A percentile compares a stretch with the other conserved stretches of the same genome.
Evolutionary conservation across 2,329 filamentous ascomycete species (phyloP).

Genomic region (Cytospora piceicola): DNA sequence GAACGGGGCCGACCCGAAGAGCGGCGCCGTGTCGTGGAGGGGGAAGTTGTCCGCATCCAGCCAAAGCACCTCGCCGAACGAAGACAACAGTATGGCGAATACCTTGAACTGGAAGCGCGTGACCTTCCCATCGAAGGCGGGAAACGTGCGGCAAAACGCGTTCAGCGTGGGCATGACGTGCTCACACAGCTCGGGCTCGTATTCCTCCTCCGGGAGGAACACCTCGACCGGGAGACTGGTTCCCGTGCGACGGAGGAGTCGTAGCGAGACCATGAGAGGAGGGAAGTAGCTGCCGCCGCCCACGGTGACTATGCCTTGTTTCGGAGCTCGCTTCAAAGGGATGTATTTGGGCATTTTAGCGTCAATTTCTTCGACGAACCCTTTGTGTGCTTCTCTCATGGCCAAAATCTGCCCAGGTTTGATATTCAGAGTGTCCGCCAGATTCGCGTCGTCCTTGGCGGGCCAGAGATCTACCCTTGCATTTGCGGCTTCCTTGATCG

Average conservation of each 20-base stretch:
- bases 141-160: constrained; percentile 39
- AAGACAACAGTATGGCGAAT: constrained; percentile 60
- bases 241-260: constrained; percentile 55
- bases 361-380: neutral
- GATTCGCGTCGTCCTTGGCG: neutral
- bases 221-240: constrained; percentile 51
- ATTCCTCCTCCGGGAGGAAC: constrained; percentile 39
- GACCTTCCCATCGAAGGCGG: constrained; percentile 32
- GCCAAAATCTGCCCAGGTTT: constrained; percentile 1
- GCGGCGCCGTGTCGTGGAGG: constrained; percentile 38
- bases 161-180: constrained; percentile 36
- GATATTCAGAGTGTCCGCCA: constrained; percentile 9
- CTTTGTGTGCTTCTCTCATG: constrained; percentile 5
- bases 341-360: neutral
- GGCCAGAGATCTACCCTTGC: constrained; percentile 10
- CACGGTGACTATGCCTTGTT: constrained; percentile 9
- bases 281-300: constrained; percentile 2
- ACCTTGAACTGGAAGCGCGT: constrained; percentile 59
- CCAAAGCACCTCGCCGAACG: constrained; percentile 61
- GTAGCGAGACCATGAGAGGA: constrained; percentile 47
- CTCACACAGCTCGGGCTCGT: constrained; percentile 39
- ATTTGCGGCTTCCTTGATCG: neutral
- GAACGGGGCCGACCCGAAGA: constrained; percentile 56
- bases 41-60: constrained; percentile 62
- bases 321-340: neutral